Percentiles rank a stretch among this genome's conserved stretches.
Conservation (phyloP, 306 rosid species). For the Acmispon strigosus region DNA sequence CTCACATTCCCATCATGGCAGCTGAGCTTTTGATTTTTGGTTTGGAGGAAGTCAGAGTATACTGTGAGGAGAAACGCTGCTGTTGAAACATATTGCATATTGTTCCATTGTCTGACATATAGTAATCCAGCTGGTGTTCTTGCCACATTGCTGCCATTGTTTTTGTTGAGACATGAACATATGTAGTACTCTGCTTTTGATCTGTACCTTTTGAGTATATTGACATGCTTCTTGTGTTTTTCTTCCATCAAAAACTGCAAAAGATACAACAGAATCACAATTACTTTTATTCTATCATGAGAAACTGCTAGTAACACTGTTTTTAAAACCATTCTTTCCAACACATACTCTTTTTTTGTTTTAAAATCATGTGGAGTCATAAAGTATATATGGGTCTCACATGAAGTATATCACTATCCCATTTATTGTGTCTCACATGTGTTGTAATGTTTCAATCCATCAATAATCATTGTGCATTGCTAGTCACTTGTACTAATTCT, state of each 20-base stretch:
- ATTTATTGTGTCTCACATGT: not conserved
- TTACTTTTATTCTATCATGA: not conserved
- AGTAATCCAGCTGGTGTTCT: slow-evolving; percentile 66
- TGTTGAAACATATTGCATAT: slow-evolving; percentile 86
- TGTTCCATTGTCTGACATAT: slow-evolving; percentile 76
- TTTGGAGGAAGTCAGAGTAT: slow-evolving; percentile 54
- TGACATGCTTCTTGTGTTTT: slow-evolving; percentile 37
- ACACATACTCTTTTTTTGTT: not conserved
- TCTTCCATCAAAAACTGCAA: slow-evolving; percentile 54
- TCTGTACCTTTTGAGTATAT: slow-evolving; percentile 40
- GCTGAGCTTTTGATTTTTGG: slow-evolving; percentile 30
- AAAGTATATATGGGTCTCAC: too few species aligned
- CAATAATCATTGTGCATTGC: slow-evolving; percentile 3
- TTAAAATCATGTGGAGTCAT: not conserved
- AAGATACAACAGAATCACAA: not conserved
- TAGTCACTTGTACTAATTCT: not conserved
- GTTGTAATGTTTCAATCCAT: not conserved
- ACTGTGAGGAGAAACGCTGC: slow-evolving; percentile 71
- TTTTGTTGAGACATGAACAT: slow-evolving; percentile 73
- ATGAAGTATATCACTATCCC: too few species aligned
- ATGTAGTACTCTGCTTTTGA: slow-evolving; percentile 73
- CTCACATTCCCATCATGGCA: slow-evolving; percentile 35
- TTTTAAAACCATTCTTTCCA: too few species aligned
- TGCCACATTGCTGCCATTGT: slow-evolving; percentile 51
- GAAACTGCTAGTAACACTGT: too few species aligned